Base-by-base conservation (phyloP, 2,329 filamentous ascomycete genomes). In the Claviceps sp. region DNA sequence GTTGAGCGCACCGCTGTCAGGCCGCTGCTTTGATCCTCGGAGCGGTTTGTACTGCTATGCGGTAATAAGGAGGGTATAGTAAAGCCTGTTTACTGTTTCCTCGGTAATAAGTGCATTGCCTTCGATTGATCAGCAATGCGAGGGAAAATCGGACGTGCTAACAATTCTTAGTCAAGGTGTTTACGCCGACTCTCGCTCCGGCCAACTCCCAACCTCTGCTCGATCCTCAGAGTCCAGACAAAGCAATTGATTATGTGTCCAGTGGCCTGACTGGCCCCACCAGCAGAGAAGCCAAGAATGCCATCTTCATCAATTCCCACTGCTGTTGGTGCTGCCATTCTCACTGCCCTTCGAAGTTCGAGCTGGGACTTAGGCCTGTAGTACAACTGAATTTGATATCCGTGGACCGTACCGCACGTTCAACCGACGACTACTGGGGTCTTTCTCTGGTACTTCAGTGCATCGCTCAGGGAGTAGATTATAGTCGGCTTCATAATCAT, bases 401-500 rank as follows among this genome's bases (percentile, higher is more conserved):
- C 70, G 7, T 86, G 11, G 26, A 26, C 26, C 26, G 26, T 30
- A 70, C 86, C 51, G 78, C 77, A 5, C 78, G 81, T 13, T 73
- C 78, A 37, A 72, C 74, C 3, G 81, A 85, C 60, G 82, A 82
- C 14, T 72, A 71, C 8, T 94, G 88, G 88, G 87, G 84, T 42
- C 84, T 87, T 1, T 88, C 0, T 88, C 84, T 0, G 88, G 85
- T 37, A 90, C 95, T 62, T 77, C 90, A 67, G 76, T 93, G 26
- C 85, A 91, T 62, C 88, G 86, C 0, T 77, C 87, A 1, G 87
- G 85, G 4, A 77, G 88, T 1, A 88, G 88, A 0, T 88, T 94
- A 63, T 75, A 54, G 79, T 86, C 1, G 88, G 88, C 13, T 77
- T 91, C 13, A 94, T 65, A 88, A 94, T 30, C 94, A 93, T 69